Conservation (phyloP, 2,329 filamentous ascomycete genomes). For the Zymoseptoria ardabiliae region DNA sequence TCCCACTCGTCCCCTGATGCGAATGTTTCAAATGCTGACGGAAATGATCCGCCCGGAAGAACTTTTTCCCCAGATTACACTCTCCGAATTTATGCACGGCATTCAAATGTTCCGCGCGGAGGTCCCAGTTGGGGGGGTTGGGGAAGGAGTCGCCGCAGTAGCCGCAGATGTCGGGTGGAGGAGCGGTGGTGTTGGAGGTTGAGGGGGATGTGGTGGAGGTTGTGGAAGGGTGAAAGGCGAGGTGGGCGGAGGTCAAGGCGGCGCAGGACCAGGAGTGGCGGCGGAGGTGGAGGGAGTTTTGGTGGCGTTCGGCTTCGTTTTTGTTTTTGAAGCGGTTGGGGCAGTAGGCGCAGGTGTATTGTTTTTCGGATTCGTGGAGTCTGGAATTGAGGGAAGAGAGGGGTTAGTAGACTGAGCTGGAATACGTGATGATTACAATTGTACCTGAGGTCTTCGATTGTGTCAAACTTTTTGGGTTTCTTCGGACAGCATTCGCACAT, state of each 20-base stretch:
- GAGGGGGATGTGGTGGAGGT: constrained; percentile 57
- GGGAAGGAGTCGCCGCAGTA: constrained; percentile 93
- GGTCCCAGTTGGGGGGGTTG: constrained; percentile 82
- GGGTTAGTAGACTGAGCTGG: not conserved
- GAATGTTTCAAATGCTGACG: constrained; percentile 97
- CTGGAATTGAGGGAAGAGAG: constrained; percentile 42
- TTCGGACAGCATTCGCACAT: constrained; percentile 96
- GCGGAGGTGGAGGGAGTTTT: constrained; percentile 87
- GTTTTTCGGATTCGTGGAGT: constrained; percentile 86
- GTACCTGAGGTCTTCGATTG: constrained; percentile 73
- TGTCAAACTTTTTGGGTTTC: constrained; percentile 90
- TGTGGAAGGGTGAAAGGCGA: constrained; percentile 79
- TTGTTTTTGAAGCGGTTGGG: constrained; percentile 98
- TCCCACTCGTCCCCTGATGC: constrained; percentile 89
- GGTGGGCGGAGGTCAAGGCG: constrained; percentile 63
- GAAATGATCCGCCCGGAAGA: constrained; percentile 95
- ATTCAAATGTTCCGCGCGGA: constrained; percentile 77
- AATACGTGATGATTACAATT: not conserved
- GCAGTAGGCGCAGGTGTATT: constrained; percentile 89
- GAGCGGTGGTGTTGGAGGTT: constrained; percentile 61
- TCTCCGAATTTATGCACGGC: constrained; percentile 93
- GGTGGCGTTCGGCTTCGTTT: constrained; percentile 92
- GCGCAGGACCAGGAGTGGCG: constrained; percentile 97
- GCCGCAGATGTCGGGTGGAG: constrained; percentile 73
- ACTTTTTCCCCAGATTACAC: constrained; percentile 98